Conservation (phyloP, 768 basidiomycete species). For the Termitomyces sp. region DNA sequence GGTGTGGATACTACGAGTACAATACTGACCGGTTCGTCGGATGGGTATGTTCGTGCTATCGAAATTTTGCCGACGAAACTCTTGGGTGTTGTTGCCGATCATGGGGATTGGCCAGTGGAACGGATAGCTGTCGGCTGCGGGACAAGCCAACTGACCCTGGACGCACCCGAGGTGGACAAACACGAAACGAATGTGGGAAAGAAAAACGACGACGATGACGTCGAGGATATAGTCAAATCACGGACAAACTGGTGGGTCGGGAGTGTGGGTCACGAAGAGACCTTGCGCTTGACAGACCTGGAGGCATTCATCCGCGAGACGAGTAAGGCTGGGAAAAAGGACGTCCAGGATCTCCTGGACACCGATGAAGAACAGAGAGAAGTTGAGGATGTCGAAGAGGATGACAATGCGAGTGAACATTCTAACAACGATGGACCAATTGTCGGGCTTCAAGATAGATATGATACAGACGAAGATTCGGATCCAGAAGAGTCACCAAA, state of each 20-base stretch:
- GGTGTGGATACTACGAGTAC: constrained; percentile 59
- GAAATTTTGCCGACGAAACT: constrained; percentile 86
- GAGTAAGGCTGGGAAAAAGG: background rate
- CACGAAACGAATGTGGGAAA: constrained; percentile 5
- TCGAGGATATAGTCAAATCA: constrained; percentile 11
- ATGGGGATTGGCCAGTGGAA: constrained; percentile 90
- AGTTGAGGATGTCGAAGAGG: constrained; percentile 24
- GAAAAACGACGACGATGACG: constrained; percentile 12
- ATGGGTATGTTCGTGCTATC: constrained; percentile 84
- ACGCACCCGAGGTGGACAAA: constrained; percentile 12
- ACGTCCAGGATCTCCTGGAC: background rate
- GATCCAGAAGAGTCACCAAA: constrained; percentile 22
- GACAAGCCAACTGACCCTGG: constrained; percentile 24
- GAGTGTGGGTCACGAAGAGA: constrained; percentile 88
- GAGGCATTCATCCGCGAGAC: constrained; percentile 55
- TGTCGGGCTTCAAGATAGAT: constrained; percentile 20
- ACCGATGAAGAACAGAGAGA: constrained; percentile 24
- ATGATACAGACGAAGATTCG: constrained; percentile 16
- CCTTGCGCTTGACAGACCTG: constrained; percentile 79
- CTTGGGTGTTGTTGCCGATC: constrained; percentile 85
- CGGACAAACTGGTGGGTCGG: constrained; percentile 73
- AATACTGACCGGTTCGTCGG: constrained; percentile 86
- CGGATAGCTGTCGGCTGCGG: constrained; percentile 61
- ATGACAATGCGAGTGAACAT: constrained; percentile 16
- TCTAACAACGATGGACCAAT: constrained; percentile 17